A percentile compares a stretch with the other conserved stretches of the same genome.
These are phyloP conservation scores for Cordyceps pruinosa DNA, from an alignment of 2,329 filamentous ascomycete species.

Conservation along the genomic window DNA sequence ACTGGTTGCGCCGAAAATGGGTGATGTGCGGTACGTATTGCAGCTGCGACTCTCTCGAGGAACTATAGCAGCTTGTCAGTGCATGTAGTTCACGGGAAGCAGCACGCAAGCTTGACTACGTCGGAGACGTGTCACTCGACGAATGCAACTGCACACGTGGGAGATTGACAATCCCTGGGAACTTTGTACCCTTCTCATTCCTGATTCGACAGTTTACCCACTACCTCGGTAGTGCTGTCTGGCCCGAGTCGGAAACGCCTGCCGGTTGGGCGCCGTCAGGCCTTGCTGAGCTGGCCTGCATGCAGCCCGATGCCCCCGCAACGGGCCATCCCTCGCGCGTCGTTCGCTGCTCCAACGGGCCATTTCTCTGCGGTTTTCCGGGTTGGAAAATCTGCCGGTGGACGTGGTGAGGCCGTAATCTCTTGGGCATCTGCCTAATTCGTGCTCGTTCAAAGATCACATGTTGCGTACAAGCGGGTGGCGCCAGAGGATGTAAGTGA, in stretches of 20 bases:
- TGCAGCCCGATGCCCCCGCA: constrained; percentile 6
- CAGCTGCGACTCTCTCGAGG: too few relatives aligned
- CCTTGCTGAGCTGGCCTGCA: constrained; percentile 7
- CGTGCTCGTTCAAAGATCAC: background rate
- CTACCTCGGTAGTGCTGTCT: background rate
- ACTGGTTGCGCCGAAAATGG: too few relatives aligned
- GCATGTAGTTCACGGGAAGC: too few relatives aligned
- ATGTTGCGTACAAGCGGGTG: background rate
- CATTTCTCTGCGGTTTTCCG: too few relatives aligned
- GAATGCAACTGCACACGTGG: too few relatives aligned
- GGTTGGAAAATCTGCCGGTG: background rate
- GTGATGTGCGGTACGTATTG: too few relatives aligned
- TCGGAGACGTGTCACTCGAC: too few relatives aligned
- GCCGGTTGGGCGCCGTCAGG: constrained; percentile 8
- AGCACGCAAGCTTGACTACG: too few relatives aligned
- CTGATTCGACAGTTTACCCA: background rate
- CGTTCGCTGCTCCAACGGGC: too few relatives aligned
- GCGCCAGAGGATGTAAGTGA: background rate
- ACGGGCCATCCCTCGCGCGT: background rate
- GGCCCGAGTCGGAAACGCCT: background rate
- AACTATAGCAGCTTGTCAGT: too few relatives aligned
- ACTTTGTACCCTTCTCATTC: background rate
- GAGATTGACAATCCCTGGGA: too few relatives aligned
- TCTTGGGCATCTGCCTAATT: background rate
- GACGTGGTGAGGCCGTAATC: background rate